Conservation (phyloP, 805 yeast genomes). For the Metschnikowia dekortorum region DNA sequence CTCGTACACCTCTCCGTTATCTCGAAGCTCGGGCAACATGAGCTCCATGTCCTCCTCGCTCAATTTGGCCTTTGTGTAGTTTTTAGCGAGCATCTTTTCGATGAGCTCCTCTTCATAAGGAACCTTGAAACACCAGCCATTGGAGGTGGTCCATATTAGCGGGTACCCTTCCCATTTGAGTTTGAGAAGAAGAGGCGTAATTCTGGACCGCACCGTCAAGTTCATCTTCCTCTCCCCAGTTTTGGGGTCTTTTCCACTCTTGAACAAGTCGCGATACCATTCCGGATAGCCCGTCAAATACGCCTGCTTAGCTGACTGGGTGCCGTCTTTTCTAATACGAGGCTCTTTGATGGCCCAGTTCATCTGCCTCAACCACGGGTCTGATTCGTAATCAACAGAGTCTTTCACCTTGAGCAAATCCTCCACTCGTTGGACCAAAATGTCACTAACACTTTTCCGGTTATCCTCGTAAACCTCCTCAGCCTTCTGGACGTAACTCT, state of each 20-base stretch:
- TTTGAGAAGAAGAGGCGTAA: slow-evolving; percentile 70
- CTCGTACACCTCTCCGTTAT: slow-evolving; percentile 22
- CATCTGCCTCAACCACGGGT: slow-evolving; percentile 88
- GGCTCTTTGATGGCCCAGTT: slow-evolving; percentile 75
- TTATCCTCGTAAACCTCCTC: slow-evolving; percentile 64
- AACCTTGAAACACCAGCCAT: slow-evolving; percentile 88
- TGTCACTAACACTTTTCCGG: slow-evolving; percentile 50
- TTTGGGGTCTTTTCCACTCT: slow-evolving; percentile 21
- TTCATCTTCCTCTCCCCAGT: slow-evolving; percentile 43
- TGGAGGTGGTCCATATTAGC: slow-evolving; percentile 67
- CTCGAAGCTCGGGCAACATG: slow-evolving; percentile 22
- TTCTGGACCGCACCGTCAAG: slow-evolving; percentile 67
- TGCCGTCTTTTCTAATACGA: slow-evolving; percentile 62
- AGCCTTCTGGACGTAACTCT: slow-evolving; percentile 59
- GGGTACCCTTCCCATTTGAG: slow-evolving; percentile 86
- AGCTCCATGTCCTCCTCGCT: slow-evolving; percentile 25
- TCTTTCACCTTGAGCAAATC: slow-evolving; percentile 42
- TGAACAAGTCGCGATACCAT: slow-evolving; percentile 73
- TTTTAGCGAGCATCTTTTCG: slow-evolving; percentile 31
- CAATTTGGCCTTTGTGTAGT: slow-evolving; percentile 32
- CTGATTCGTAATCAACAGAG: slow-evolving; percentile 41
- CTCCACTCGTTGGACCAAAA: slow-evolving; percentile 55
- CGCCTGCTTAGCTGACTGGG: slow-evolving; percentile 63
- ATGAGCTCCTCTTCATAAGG: slow-evolving; percentile 31
- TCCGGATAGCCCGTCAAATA: slow-evolving; percentile 87